Conservation (phyloP, 257 asterid genomes). For the Solanum phureja region DNA sequence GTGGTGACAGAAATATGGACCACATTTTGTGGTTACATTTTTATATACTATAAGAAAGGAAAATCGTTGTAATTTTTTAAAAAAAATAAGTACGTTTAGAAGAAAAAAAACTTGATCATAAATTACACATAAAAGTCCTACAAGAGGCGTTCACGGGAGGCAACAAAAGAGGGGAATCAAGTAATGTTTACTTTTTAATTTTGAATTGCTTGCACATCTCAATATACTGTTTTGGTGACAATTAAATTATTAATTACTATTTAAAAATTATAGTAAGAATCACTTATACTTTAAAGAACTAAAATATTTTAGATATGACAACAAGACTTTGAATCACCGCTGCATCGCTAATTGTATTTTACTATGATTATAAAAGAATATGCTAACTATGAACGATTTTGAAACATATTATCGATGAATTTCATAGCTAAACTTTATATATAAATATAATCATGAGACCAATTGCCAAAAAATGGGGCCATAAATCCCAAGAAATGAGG, state of each 20-base stretch:
- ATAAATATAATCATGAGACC: neutral
- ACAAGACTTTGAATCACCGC: neutral
- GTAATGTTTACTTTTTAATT: neutral
- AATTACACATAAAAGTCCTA: neutral
- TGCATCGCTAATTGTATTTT: neutral
- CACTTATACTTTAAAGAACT: neutral
- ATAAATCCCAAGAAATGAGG: constrained; percentile 1
- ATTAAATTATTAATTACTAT: neutral
- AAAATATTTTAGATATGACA: neutral
- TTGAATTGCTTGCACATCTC: neutral
- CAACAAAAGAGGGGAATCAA: neutral
- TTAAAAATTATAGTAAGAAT: neutral
- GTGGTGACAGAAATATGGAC: neutral
- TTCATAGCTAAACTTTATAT: neutral
- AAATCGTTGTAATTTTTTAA: neutral
- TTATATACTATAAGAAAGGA: neutral
- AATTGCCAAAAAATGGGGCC: neutral
- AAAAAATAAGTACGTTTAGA: neutral
- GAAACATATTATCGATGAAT: neutral
- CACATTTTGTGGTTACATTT: neutral
- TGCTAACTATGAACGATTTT: too few species aligned
- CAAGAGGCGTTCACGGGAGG: neutral
- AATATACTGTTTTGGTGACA: neutral
- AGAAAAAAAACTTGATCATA: neutral
- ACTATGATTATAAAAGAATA: too few species aligned